A percentile compares a stretch with the other conserved stretches of the same genome.
These are phyloP conservation scores for Myxozyma udenii DNA, from an alignment of 805 yeast genomes.

Conservation along the genomic window DNA sequence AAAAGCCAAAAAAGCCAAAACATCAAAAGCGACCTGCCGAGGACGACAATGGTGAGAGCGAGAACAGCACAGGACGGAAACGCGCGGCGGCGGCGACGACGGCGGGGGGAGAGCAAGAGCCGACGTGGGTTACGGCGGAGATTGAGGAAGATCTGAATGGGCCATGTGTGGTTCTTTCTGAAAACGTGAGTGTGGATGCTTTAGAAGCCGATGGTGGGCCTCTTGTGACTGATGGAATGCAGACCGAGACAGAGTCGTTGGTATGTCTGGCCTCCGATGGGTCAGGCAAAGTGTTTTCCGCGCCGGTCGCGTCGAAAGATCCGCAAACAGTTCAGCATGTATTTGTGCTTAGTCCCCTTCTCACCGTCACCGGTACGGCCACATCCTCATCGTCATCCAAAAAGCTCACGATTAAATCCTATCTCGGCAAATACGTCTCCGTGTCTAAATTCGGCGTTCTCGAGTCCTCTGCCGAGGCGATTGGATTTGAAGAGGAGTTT, in stretches of 20 bases:
- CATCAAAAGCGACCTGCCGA: slow-evolving; percentile 11
- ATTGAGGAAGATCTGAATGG: slow-evolving; percentile 37
- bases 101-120: slow-evolving; percentile 6
- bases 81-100: slow-evolving; percentile 3
- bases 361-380: slow-evolving; percentile 1
- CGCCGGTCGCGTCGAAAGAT: slow-evolving; percentile 31
- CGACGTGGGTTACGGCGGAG: slow-evolving; percentile 37
- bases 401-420: slow-evolving; percentile 35
- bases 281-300: slow-evolving; percentile 31
- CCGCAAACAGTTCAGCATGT: slow-evolving; percentile 40
- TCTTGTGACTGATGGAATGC: too few species aligned
- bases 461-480: slow-evolving; percentile 38
- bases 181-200: too few species aligned
- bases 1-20: slow-evolving; percentile 26
- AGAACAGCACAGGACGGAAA: slow-evolving; percentile 3
- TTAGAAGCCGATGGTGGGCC: too few species aligned
- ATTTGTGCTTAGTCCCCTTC: slow-evolving; percentile 33
- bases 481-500: slow-evolving; percentile 38
- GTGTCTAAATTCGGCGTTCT: slow-evolving; percentile 27
- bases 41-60: slow-evolving; percentile 11
- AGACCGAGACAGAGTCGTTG: too few species aligned
- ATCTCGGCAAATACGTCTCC: slow-evolving; percentile 36
- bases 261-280: slow-evolving; percentile 31
- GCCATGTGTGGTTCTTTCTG: slow-evolving; percentile 36
- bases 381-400: slow-evolving; percentile 1